phyloP scores from a whole-genome alignment of 1,284 basidiomycete species.

The Cutaneotrichosporon mucoides region DNA sequence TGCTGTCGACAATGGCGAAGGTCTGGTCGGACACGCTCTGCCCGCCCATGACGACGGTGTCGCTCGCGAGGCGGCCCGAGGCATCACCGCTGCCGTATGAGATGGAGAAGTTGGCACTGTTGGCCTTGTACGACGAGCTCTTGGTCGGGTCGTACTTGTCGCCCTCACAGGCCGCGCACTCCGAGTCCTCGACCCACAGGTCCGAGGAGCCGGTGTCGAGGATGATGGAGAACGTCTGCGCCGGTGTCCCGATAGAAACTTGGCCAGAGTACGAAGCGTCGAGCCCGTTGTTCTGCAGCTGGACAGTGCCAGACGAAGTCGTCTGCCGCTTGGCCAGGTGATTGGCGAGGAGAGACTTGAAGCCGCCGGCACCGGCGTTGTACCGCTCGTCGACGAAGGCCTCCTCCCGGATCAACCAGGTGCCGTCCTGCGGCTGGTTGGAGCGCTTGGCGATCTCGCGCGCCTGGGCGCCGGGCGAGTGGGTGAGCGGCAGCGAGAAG shows the following conservation, averaged over 20 bases:
- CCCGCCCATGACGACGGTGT: constrained; percentile 74
- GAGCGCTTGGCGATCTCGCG: constrained; percentile 27
- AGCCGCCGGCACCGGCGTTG: constrained; percentile 26
- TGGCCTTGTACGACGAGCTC: constrained; percentile 20
- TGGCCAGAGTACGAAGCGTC: constrained; percentile 47
- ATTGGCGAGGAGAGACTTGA: constrained; percentile 18
- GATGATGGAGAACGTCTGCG: constrained; percentile 56
- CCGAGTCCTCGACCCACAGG: constrained; percentile 48
- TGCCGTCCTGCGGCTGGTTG: constrained; percentile 10
- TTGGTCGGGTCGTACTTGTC: constrained; percentile 15
- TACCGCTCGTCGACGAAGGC: constrained; percentile 37
- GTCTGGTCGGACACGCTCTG: constrained; percentile 67
- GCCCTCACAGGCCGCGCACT: constrained; percentile 21
- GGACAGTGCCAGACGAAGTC: not conserved
- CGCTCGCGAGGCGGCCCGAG: constrained; percentile 63
- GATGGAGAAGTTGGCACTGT: constrained; percentile 37
- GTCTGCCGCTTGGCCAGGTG: not conserved
- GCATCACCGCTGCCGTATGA: constrained; percentile 62
- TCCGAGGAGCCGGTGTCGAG: constrained; percentile 60
- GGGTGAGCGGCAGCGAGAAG: constrained; percentile 26
- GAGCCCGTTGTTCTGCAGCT: constrained; percentile 36
- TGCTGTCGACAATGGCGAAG: constrained; percentile 54
- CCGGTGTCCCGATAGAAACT: constrained; percentile 46
- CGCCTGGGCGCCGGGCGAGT: constrained; percentile 15
- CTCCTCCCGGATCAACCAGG: constrained; percentile 34